Base-by-base conservation (phyloP, 805 yeast species). In the Lipomyces mesembrius region DNA sequence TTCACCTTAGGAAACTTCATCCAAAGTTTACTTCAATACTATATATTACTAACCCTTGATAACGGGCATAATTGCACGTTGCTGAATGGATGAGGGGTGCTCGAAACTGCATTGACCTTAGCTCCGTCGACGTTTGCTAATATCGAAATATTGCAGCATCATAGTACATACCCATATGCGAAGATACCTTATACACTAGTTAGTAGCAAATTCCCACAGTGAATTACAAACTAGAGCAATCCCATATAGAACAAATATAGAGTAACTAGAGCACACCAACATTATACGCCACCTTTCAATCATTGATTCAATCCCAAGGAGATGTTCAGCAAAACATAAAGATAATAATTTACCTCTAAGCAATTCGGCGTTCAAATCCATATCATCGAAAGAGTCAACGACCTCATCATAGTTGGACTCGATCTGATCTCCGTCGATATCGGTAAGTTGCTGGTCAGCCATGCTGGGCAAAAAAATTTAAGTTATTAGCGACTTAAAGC, bases 381-480 rank as follows among this genome's bases (percentile, higher is more conserved):
- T 84, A 71, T 85, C 92, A 73, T 90, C 95, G 80, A 90, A 90
- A 49, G 88, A 78, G 79, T 83, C 82, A 73, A 84, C 88, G 78
- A 91, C 92, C 80, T 92, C 92, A 86, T 93, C 97, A 88, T 93
- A 92, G 89, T 94, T 94, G 83, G 97, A 83, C 84, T 90, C 94
- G 79, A 94, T 92, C 70, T 63, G 68, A 63, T 67, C 72, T 53
- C 68, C 72, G 32, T 55, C 72, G 58, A 67, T 63, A 54, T 66
- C 71, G 55, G 56, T 63, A 37, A 67, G 68, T 59, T 62, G 66
- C 60, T 57, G 66, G 64, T 68, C 71, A 54, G 71, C 71, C 71
- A 68, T 68, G 60, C 52, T 67, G 67, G 61, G 61, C 59, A n/a
- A 39, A 11, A 49, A 34, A n/a, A 5, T 9, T 35, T 46, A 51